A percentile compares a stretch with the other conserved stretches of the same genome.
Conservation (phyloP, 768 basidiomycete genomes). For the Rubroboletus pulcherrimus region DNA sequence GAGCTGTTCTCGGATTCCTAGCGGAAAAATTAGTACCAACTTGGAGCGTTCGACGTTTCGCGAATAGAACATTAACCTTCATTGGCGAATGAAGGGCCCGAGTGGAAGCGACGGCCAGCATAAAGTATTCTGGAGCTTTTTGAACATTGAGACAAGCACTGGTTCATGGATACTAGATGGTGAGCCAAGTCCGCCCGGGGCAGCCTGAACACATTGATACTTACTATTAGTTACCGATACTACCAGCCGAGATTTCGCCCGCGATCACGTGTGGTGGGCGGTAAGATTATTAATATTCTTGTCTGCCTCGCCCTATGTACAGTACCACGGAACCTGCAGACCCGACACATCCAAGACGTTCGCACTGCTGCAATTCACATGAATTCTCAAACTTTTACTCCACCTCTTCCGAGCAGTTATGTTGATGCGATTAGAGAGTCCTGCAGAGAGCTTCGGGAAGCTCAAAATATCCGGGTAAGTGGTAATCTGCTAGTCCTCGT, state of each 20-base stretch:
- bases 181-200: background rate
- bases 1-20: constrained; percentile 54
- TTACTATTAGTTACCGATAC: too few relatives aligned
- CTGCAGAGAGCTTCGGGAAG: constrained; percentile 43
- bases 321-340: too few relatives aligned
- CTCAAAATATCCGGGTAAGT: constrained; percentile 52
- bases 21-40: background rate
- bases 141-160: constrained; percentile 5
- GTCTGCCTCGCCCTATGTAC: too few relatives aligned
- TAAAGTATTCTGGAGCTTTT: constrained; percentile 8
- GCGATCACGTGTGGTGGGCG: constrained; percentile 17
- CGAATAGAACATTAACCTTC: constrained; percentile 18
- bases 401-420: constrained; percentile 45
- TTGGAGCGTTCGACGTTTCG: background rate
- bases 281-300: constrained; percentile 11
- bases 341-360: background rate
- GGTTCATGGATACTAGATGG: constrained; percentile 10
- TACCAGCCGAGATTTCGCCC: background rate
- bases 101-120: constrained; percentile 10
- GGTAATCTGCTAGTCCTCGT: background rate
- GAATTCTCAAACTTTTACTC: constrained; percentile 22
- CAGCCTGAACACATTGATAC: background rate
- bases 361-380: constrained; percentile 4
- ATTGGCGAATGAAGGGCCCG: constrained; percentile 7
- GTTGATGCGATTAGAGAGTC: constrained; percentile 53